phyloP scores from a whole-genome alignment of 192 early-diverging fungal genomes.

The Rhizophagus prolifer region DNA sequence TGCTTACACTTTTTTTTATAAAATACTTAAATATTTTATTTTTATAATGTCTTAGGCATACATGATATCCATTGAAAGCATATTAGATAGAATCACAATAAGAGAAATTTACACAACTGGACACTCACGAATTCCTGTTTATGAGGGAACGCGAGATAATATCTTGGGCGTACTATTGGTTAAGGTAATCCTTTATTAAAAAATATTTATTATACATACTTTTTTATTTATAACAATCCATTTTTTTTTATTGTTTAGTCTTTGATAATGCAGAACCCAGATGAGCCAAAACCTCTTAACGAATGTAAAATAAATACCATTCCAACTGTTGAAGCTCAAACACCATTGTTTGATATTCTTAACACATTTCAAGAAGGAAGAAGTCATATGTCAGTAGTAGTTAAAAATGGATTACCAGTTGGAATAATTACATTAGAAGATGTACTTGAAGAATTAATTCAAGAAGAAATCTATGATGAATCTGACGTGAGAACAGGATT shows the following conservation, averaged over 20 bases:
- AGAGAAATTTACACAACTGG: slow-evolving; percentile 58
- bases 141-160: slow-evolving; percentile 37
- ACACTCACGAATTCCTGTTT: slow-evolving; percentile 68
- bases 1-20: background rate
- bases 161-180: slow-evolving; percentile 30
- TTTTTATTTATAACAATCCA: slow-evolving; percentile 26
- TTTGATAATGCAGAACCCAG: slow-evolving; percentile 60
- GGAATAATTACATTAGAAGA: slow-evolving; percentile 78
- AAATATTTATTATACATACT: slow-evolving; percentile 2
- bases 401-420: slow-evolving; percentile 34
- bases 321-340: slow-evolving; percentile 34
- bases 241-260: slow-evolving; percentile 40
- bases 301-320: slow-evolving; percentile 45
- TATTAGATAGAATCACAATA: slow-evolving; percentile 51
- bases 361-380: slow-evolving; percentile 79
- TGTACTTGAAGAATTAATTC: slow-evolving; percentile 80
- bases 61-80: slow-evolving; percentile 38
- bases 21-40: background rate
- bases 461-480: slow-evolving; percentile 79
- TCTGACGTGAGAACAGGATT: slow-evolving; percentile 49
- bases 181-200: slow-evolving; percentile 19
- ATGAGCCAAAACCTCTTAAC: slow-evolving; percentile 49
- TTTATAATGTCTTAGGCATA: background rate
- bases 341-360: slow-evolving; percentile 60
- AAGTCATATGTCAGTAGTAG: slow-evolving; percentile 72